Evolutionary conservation across 83 land plant genomes (phyloP).

Genomic region (Picea engelmannii): DNA sequence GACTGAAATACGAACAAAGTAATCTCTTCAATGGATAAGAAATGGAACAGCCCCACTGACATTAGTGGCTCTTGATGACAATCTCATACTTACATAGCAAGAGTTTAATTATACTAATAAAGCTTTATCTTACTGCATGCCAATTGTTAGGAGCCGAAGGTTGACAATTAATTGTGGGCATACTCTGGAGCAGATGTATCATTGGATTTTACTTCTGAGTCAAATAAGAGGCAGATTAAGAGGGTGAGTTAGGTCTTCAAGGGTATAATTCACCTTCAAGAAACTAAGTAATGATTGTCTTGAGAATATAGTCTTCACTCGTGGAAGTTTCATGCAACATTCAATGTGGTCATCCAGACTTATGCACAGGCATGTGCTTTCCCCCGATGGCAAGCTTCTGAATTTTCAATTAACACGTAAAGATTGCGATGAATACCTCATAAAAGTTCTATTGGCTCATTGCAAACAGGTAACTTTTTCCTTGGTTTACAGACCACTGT

Average conservation of each 20-base stretch:
- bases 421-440: background rate
- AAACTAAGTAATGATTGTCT: background rate
- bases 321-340: background rate
- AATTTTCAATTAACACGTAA: constrained; percentile 1
- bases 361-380: background rate
- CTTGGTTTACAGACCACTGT: background rate
- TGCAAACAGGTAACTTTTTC: background rate
- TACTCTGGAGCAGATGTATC: background rate
- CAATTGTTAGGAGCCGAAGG: too few relatives aligned
- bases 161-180: too few relatives aligned
- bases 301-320: background rate
- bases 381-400: background rate
- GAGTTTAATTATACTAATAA: too few relatives aligned
- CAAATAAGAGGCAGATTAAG: background rate
- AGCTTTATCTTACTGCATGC: too few relatives aligned
- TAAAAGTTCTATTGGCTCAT: background rate
- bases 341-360: background rate
- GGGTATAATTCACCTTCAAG: background rate
- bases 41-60: background rate
- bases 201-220: background rate
- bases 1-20: background rate
- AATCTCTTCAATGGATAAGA: background rate
- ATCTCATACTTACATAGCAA: background rate
- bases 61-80: background rate
- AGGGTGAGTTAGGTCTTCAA: background rate